A percentile compares a stretch with the other conserved stretches of the same genome.
Conservation (phyloP, 306 rosid species). For the Herpetospermum pedunculosum region DNA sequence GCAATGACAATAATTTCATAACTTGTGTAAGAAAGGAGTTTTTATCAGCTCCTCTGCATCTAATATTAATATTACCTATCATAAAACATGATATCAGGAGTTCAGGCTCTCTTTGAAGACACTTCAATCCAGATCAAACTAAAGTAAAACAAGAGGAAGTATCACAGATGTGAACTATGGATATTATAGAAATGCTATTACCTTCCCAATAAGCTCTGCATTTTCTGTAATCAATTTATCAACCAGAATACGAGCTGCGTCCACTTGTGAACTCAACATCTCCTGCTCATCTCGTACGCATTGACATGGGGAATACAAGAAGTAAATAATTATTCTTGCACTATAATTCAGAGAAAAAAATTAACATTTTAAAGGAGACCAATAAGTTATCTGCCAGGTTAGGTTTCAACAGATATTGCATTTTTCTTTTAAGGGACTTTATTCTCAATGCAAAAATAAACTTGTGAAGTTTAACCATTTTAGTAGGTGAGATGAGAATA, state of each 20-base stretch:
- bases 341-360: not conserved
- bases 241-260: slow-evolving; percentile 46
- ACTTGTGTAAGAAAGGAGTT: not conserved
- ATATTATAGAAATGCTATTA: slow-evolving; percentile 9
- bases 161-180: not conserved
- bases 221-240: slow-evolving; percentile 67
- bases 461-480: not conserved
- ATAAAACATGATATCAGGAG: not conserved
- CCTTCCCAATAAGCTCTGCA: slow-evolving; percentile 91
- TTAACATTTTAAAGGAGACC: not conserved
- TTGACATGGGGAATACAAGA: slow-evolving; percentile 1
- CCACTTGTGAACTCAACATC: slow-evolving; percentile 59
- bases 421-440: not conserved
- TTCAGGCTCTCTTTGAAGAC: not conserved
- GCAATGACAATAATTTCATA: not conserved
- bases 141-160: not conserved
- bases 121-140: not conserved
- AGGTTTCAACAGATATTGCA: not conserved
- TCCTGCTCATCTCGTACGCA: slow-evolving; percentile 29
- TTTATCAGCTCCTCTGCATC: not conserved
- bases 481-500: slow-evolving; percentile 1
- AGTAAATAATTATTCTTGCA: not conserved
- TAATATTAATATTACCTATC: not conserved
- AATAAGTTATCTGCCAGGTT: not conserved
- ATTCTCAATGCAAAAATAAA: not conserved